Percentiles rank a stretch among this genome's conserved stretches.
Conservation (phyloP, 2,329 filamentous ascomycete genomes). For the Aspergillus aculeatus region DNA sequence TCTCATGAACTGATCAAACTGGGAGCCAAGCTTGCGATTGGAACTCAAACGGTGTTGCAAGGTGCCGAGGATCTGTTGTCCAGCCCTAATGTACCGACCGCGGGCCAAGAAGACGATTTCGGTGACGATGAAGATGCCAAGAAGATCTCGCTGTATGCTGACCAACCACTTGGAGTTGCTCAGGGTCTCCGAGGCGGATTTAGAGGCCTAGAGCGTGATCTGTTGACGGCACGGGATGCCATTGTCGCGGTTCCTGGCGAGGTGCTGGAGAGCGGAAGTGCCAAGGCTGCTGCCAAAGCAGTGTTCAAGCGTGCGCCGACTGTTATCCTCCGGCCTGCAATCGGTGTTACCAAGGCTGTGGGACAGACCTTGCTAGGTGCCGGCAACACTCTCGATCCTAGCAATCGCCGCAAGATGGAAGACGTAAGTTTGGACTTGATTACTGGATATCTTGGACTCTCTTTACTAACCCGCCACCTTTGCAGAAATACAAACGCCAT, state of each 20-base stretch:
- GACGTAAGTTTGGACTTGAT: constrained; percentile 65
- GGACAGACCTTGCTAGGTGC: constrained; percentile 88
- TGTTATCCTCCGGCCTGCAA: constrained; percentile 83
- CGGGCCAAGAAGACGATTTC: constrained; percentile 58
- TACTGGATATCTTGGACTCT: not conserved
- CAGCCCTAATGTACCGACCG: constrained; percentile 32
- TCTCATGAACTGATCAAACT: constrained; percentile 92
- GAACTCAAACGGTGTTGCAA: constrained; percentile 89
- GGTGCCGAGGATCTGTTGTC: constrained; percentile 77
- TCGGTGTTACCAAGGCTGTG: constrained; percentile 84
- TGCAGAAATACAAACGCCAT: constrained; percentile 46
- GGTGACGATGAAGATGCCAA: constrained; percentile 69
- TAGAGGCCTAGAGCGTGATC: constrained; percentile 76
- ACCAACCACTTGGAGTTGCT: constrained; percentile 85
- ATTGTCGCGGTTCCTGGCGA: constrained; percentile 94
- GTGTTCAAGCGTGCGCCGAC: constrained; percentile 84
- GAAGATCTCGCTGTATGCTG: constrained; percentile 86
- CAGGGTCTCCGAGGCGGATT: constrained; percentile 84
- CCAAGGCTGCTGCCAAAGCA: constrained; percentile 74
- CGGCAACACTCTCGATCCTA: constrained; percentile 84
- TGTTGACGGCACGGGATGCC: constrained; percentile 83
- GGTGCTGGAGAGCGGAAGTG: constrained; percentile 80
- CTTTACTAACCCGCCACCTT: not conserved
- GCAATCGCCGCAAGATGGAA: constrained; percentile 75
- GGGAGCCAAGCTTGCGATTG: constrained; percentile 89